These are phyloP conservation scores for Coprinopsis strossmayeri DNA, from an alignment of 768 basidiomycete species.

Conservation along the genomic window DNA sequence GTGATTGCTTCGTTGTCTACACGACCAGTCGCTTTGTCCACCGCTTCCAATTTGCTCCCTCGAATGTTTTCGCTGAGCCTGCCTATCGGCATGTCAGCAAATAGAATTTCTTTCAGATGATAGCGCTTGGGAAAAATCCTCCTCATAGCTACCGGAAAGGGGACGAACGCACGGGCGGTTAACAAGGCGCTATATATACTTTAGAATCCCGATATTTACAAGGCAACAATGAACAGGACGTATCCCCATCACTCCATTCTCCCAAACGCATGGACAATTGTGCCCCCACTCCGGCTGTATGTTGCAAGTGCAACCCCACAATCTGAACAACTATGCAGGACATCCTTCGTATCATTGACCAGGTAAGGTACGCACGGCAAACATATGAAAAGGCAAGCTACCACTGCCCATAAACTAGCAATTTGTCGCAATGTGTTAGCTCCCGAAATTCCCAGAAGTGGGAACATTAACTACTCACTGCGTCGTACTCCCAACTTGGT, in stretches of 20 bases:
- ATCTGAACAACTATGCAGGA: background rate
- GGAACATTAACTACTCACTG: background rate
- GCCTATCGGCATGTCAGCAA: no score
- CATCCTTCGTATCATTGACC: conserved; percentile 4
- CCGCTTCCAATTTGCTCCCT: background rate
- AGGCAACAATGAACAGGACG: background rate
- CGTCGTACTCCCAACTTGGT: background rate
- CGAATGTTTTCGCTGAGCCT: conserved; percentile 5
- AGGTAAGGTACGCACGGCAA: conserved; percentile 4
- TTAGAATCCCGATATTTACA: background rate
- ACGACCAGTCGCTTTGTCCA: background rate
- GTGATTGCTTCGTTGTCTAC: background rate
- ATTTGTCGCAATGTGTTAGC: background rate
- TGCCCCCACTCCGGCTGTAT: background rate
- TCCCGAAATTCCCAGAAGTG: background rate
- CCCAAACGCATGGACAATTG: conserved; percentile 1
- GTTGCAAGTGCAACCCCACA: conserved; percentile 1
- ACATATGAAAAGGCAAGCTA: background rate
- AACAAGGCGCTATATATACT: no score
- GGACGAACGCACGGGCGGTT: no score
- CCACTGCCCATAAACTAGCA: conserved; percentile 1
- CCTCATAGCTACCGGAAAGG: no score
- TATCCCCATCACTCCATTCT: background rate
- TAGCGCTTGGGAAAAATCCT: no score
- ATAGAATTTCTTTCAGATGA: no score